Evolutionary conservation across 2,329 filamentous ascomycete species (phyloP).

Genomic region (Cercospora sp.): DNA sequence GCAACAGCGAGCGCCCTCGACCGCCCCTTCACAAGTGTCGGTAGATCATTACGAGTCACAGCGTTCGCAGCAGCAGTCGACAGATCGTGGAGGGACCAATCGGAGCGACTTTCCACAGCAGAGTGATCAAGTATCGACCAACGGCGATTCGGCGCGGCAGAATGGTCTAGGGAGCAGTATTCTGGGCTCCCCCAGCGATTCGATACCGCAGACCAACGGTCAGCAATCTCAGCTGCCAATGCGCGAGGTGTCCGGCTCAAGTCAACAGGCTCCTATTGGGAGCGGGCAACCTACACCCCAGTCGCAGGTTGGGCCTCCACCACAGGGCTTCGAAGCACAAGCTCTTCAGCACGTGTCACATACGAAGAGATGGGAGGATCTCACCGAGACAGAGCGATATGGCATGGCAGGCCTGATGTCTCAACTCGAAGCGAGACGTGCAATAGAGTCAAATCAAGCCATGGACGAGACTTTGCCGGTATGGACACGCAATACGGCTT

Average conservation of each 20-base stretch:
- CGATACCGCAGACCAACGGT: slow-evolving; percentile 28
- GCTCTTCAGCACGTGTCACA: slow-evolving; percentile 33
- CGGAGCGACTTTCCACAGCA: slow-evolving; percentile 64
- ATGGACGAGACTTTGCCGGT: slow-evolving; percentile 37
- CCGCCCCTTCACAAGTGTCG: slow-evolving; percentile 48
- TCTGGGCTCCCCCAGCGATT: slow-evolving; percentile 30
- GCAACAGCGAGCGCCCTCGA: slow-evolving; percentile 47
- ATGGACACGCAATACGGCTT: slow-evolving; percentile 44
- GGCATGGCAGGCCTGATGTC: slow-evolving; percentile 62
- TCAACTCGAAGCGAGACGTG: slow-evolving; percentile 42
- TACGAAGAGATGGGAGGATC: slow-evolving; percentile 54
- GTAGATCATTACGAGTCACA: slow-evolving; percentile 59
- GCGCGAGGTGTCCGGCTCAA: slow-evolving; percentile 29
- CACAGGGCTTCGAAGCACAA: slow-evolving; percentile 13
- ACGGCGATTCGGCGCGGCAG: slow-evolving; percentile 35
- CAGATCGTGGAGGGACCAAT: slow-evolving; percentile 44
- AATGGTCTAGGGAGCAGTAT: slow-evolving; percentile 29
- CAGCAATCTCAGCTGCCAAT: slow-evolving; percentile 33
- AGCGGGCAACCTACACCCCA: slow-evolving; percentile 20
- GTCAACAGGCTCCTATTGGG: slow-evolving; percentile 33
- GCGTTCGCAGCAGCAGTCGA: slow-evolving; percentile 42
- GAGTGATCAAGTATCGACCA: slow-evolving; percentile 53
- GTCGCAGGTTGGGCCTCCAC: slow-evolving; percentile 16
- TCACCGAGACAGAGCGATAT: slow-evolving; percentile 62
- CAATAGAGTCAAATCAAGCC: slow-evolving; percentile 30